phyloP scores from a whole-genome alignment of 345 rosid species.

The Cardamine resedifolia region DNA sequence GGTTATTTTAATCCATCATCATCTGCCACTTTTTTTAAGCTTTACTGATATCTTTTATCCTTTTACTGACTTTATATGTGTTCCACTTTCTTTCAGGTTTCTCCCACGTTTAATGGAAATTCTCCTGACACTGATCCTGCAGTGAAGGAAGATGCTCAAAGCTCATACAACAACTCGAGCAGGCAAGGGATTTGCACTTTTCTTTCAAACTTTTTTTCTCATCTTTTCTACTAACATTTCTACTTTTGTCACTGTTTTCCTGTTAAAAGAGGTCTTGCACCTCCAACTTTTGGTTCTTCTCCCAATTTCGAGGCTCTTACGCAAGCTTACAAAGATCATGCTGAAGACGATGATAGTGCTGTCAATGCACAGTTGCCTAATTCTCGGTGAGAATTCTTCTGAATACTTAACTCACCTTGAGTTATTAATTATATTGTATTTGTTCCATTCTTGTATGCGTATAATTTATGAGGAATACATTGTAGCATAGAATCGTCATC shows the following conservation, averaged over 20 bases:
- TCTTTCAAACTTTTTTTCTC: not conserved
- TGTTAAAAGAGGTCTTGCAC: slow-evolving; percentile 61
- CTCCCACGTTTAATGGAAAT: slow-evolving; percentile 50
- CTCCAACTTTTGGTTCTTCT: slow-evolving; percentile 97
- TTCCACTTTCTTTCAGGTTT: slow-evolving; percentile 49
- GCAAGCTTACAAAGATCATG: slow-evolving; percentile 48
- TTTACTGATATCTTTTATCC: not conserved
- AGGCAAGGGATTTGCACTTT: slow-evolving; percentile 46
- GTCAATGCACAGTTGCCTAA: slow-evolving; percentile 44
- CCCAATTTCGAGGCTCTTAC: slow-evolving; percentile 69
- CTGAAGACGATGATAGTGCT: slow-evolving; percentile 63
- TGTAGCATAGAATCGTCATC: slow-evolving; percentile 8
- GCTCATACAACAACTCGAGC: slow-evolving; percentile 51
- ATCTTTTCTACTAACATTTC: not conserved
- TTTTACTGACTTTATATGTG: not conserved
- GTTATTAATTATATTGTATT: not conserved
- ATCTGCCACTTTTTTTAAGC: not conserved
- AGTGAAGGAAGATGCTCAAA: slow-evolving; percentile 75
- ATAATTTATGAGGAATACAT: not conserved
- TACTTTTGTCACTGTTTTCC: slow-evolving; percentile 8
- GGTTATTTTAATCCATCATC: slow-evolving; percentile 44
- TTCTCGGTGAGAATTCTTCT: slow-evolving; percentile 31
- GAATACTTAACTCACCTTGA: not conserved
- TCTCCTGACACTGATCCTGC: slow-evolving; percentile 48
- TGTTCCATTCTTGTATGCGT: slow-evolving; percentile 9